Evolutionary conservation across 1,139 yeast species (phyloP), one percentile per base, ranked within the genome.

Genomic region (Diutina siamensis): DNA sequence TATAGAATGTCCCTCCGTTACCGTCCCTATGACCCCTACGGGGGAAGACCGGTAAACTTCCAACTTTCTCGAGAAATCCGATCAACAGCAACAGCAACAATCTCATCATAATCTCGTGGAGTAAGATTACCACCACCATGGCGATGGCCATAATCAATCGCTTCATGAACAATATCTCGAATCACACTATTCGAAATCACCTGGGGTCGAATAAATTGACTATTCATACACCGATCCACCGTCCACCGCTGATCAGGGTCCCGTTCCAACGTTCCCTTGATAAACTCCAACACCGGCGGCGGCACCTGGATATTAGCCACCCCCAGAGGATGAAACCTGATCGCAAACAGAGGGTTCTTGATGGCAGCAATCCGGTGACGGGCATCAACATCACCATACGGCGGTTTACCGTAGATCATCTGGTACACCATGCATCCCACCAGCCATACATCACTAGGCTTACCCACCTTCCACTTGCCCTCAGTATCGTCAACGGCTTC

Each of bases 391-490:
- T 74, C 72, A 0, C 88, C 95, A 65, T 87, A 89, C 1, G 98
- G 98, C 2, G 97, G 94, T 51, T 74, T 75, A 0, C 97, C 97
- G 57, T 92, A 92, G 3, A 89, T 76, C 95, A 94, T 87, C 62
- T 92, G 97, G 63, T 89, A 92, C 3, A 92, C 71, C 4, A 92
- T 92, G 60, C 98, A 88, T 0, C 98, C 99, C 64, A 96, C 84
- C 19, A 97, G 88, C 98, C 98, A 92, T 12, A 94, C 80, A 65
- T 92, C 99, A 1, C 97, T 84, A 0, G 98, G 96, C 56, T 80
- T 83, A 1, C 98, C 97, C 7, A 89, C 95, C 59, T 79, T 85
- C 94, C 94, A 83, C 47, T 82, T 78, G 49, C 74, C 66, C 33
- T 18, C 27, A 5, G 22, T 17, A 59, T 82, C 95, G 41, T 83